Conservation (phyloP, 805 yeast genomes). For the Saturnispora serradocipensis region DNA sequence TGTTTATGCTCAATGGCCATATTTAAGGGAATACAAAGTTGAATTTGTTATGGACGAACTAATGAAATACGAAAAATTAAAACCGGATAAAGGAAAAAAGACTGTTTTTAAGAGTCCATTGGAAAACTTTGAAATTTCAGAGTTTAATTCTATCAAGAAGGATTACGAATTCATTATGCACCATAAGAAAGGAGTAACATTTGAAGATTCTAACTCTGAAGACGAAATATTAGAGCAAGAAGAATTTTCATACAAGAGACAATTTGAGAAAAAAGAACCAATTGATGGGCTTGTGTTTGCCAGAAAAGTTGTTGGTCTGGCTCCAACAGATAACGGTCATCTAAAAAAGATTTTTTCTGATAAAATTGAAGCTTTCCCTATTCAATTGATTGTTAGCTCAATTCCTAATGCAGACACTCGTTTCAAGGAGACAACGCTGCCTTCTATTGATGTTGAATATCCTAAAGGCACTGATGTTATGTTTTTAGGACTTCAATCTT, state of each 20-base stretch:
- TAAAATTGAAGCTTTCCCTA: conserved; percentile 52
- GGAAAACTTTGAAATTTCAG: conserved; percentile 38
- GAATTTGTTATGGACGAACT: conserved; percentile 50
- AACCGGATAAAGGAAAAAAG: conserved; percentile 23
- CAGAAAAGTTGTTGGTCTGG: conserved; percentile 69
- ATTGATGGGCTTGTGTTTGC: conserved; percentile 58
- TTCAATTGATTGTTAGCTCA: conserved; percentile 68
- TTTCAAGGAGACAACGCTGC: conserved; percentile 59
- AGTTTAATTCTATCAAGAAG: conserved; percentile 34
- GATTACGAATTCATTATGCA: conserved; percentile 36
- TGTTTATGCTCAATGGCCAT: conserved; percentile 87
- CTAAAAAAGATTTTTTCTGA: conserved; percentile 60
- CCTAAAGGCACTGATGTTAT: conserved; percentile 66
- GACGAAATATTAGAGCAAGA: conserved; percentile 11
- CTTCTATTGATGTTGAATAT: conserved; percentile 73
- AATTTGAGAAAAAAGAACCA: conserved; percentile 13
- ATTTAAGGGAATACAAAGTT: conserved; percentile 69
- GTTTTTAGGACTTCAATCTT: conserved; percentile 78
- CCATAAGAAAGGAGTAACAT: conserved; percentile 43
- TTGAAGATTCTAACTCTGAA: conserved; percentile 12
- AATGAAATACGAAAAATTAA: conserved; percentile 36
- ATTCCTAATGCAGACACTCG: conserved; percentile 70
- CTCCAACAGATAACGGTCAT: conserved; percentile 64
- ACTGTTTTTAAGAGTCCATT: conserved; percentile 27
- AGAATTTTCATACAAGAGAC: neutral